Evolutionary conservation across 78 protist species (phyloP), one percentile per base, ranked within the genome.

Genomic region (Isochrysis galbana): DNA sequence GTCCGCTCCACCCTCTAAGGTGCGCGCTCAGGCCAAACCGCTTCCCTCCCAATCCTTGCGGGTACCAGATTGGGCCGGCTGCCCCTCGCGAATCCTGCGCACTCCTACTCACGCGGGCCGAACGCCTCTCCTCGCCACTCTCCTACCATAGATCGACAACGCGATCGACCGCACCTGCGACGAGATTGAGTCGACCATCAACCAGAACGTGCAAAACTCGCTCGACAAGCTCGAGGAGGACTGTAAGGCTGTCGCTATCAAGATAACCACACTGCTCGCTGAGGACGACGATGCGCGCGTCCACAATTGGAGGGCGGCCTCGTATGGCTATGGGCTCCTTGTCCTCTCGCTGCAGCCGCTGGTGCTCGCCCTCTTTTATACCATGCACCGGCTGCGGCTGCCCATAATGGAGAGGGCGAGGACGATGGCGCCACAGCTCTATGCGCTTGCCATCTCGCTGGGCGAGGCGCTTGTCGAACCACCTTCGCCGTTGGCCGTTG

Each of bases 81-180:
- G 4, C 38, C 34, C n/a, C 74, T 4, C 74, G 34, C 22, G 21
- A 5, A 29, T 10, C 46, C 29, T 4, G 82, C 22, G 45, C 86
- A 26, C 22, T 10, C 38, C 39, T 21, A 26, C 78, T 3, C 90
- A 84, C 86, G 25, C 2, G 38, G 10, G 74, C 47, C 22, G 69
- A 29, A 84, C 83, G 38, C 23, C n/a, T 29, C 48, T 72, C 86
- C 36, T n/a, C n/a, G n/a, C n/a, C n/a, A n/a, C n/a, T n/a, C n/a
- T n/a, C n/a, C n/a, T n/a, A n/a, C n/a, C n/a, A n/a, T n/a, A 19
- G 44, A 72, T 72, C 82, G 42, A 72, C 70, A 93, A 93, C 92
- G 11, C 0, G 32, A 1, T 90, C 17, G 47, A 93, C 42, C 91
- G 42, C 22, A 39, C 74, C 47, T 77, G 89, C 86, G 67, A 21